Percentiles rank a stretch among this genome's conserved stretches.
phyloP scores from a whole-genome alignment of 2,329 filamentous ascomycete species.

The Talaromyces marneffei region DNA sequence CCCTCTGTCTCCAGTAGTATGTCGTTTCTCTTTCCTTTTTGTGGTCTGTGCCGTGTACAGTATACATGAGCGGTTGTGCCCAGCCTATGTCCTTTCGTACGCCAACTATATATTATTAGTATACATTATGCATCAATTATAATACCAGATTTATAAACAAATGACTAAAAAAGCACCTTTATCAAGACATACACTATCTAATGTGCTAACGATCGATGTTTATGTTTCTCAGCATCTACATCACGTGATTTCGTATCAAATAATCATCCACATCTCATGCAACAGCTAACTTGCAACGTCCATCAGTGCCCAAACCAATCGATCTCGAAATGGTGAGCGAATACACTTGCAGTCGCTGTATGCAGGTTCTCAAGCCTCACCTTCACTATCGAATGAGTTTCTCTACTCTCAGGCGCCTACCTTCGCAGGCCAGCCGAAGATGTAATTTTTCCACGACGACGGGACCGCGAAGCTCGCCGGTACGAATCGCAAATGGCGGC shows the following conservation, averaged over 20 bases:
- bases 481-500: neutral
- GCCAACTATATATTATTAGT: neutral
- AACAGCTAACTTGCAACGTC: neutral
- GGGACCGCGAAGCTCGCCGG: constrained; percentile 2
- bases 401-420: constrained; percentile 22
- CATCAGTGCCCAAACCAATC: neutral
- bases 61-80: neutral
- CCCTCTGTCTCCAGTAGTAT: neutral
- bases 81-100: neutral
- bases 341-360: constrained; percentile 38
- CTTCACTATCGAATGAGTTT: constrained; percentile 20
- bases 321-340: constrained; percentile 31
- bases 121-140: neutral
- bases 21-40: neutral
- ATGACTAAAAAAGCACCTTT: neutral
- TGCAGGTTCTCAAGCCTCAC: constrained; percentile 31
- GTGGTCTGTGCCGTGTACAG: constrained; percentile 1
- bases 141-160: neutral
- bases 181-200: no score
- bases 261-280: neutral
- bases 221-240: neutral
- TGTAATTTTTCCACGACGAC: constrained; percentile 17
- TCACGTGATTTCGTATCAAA: constrained; percentile 9
- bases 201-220: no score
- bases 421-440: constrained; percentile 21